Evolutionary conservation across 805 yeast species (phyloP), one percentile per base, ranked within the genome.

Genomic region (Wickerhamia fluorescens): DNA sequence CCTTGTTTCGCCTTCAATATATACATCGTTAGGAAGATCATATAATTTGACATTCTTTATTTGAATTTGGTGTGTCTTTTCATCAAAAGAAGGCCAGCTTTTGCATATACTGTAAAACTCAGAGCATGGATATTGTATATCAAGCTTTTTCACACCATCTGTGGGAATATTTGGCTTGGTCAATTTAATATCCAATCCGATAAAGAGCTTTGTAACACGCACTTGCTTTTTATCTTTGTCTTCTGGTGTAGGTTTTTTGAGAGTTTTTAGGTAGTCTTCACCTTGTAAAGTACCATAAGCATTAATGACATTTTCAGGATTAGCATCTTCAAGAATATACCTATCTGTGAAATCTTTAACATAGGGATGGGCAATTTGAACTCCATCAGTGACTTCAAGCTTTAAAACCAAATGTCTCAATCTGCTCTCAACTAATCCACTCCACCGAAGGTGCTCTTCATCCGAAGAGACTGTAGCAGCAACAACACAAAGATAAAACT

Each of bases 351-450:
- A 80, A 9, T 79, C 76, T 45, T 86, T 84, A 12, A 82, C 81
- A 51, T 73, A 92, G 1, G 98, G 97, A 55, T 88, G 97, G 0
- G 96, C 96, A 17, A 86, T 41, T 29, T 68, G 75, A 14, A 92
- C 74, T 0, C 94, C 92, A 4, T 74, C 77, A 13, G 78, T 58
- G 4, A 73, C 65, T 52, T 92, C 98, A 28, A 92, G 66, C 50
- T 87, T 92, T 43, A 73, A 81, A 19, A 92, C 94, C 19, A 92
- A 55, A 23, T 81, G 58, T 41, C 98, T 72, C 24, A 89, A 53
- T 55, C 81, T 85, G 44, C 94, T 78, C 54, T 92, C 97, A 7
- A 92, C 89, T 62, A 89, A 64, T 7, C 98, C 97, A 41, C 85
- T 76, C 94, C 95, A 92, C 44, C 81, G 82, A 33, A 78, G 57